Evolutionary conservation across 805 yeast genomes (phyloP).

Genomic region (Candida montana): DNA sequence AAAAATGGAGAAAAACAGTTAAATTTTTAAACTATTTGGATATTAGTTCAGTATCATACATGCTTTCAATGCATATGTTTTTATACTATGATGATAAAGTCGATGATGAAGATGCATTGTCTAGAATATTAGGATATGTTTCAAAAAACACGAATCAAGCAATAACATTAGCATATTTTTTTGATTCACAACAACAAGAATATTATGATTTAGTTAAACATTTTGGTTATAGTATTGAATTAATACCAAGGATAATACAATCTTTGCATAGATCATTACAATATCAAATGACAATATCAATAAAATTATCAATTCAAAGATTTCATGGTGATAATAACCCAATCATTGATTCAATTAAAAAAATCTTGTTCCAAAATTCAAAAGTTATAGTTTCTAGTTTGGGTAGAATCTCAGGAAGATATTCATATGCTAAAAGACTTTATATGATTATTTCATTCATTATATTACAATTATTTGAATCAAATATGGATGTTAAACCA

Average conservation of each 20-base stretch:
- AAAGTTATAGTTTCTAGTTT: constrained; percentile 5
- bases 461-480: constrained; percentile 1
- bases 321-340: neutral
- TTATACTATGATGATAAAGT: neutral
- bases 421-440: constrained; percentile 8
- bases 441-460: constrained; percentile 7
- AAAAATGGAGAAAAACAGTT: constrained; percentile 2
- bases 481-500: neutral
- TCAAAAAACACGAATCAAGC: constrained; percentile 1
- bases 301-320: constrained; percentile 1
- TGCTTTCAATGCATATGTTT: constrained; percentile 5
- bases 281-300: constrained; percentile 4
- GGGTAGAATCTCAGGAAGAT: constrained; percentile 3
- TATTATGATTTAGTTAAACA: constrained; percentile 6
- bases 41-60: neutral
- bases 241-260: constrained; percentile 8
- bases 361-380: constrained; percentile 2
- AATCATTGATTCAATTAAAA: neutral
- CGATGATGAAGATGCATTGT: neutral
- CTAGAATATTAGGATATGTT: neutral
- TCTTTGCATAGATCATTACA: constrained; percentile 7
- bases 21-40: constrained; percentile 6
- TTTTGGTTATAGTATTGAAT: constrained; percentile 6
- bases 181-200: constrained; percentile 4
- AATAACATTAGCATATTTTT: constrained; percentile 3